Evolutionary conservation across 495 filamentous ascomycete species (phyloP).

Genomic region (Tuber indicum): DNA sequence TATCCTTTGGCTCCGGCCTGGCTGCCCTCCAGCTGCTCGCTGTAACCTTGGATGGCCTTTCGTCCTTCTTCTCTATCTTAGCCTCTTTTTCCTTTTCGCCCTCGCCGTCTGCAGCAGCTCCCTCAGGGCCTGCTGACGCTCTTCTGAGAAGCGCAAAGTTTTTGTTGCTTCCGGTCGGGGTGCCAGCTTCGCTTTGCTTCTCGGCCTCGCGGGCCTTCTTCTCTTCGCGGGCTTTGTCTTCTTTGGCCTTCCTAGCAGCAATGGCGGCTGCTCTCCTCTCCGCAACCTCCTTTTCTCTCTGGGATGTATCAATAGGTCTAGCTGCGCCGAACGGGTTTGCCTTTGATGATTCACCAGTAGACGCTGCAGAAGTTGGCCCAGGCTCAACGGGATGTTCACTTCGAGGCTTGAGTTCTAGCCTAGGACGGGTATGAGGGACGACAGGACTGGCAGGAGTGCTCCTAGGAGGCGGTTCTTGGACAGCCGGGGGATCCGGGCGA

Average conservation of each 20-base stretch:
- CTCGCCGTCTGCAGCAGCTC: conserved; percentile 15
- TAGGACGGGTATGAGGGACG: conserved; percentile 29
- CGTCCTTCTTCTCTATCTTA: conserved; percentile 11
- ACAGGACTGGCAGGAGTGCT: conserved; percentile 42
- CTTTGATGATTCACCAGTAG: conserved; percentile 45
- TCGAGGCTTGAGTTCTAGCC: conserved; percentile 55
- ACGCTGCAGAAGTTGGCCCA: conserved; percentile 28
- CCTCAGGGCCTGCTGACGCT: conserved; percentile 28
- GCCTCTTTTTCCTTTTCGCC: conserved; percentile 19
- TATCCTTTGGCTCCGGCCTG: conserved; percentile 25
- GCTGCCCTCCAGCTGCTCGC: conserved; percentile 22
- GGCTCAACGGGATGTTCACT: conserved; percentile 51
- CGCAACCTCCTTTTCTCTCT: conserved; percentile 79
- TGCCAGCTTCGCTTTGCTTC: conserved; percentile 25
- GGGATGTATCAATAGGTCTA: conserved; percentile 42
- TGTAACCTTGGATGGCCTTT: conserved; percentile 10
- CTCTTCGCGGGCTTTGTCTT: conserved; percentile 70
- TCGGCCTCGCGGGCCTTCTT: conserved; percentile 45
- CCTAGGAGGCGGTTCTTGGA: conserved; percentile 41
- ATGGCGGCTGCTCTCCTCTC: conserved; percentile 69
- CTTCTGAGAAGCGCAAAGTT: conserved; percentile 33
- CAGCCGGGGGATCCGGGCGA: conserved; percentile 58
- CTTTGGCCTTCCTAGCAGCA: conserved; percentile 77
- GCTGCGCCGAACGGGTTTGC: conserved; percentile 77
- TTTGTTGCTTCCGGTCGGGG: conserved; percentile 24